These are phyloP conservation scores for Chaetomium sp. DNA, from an alignment of 2,329 filamentous ascomycete genomes.

Conservation along the genomic window DNA sequence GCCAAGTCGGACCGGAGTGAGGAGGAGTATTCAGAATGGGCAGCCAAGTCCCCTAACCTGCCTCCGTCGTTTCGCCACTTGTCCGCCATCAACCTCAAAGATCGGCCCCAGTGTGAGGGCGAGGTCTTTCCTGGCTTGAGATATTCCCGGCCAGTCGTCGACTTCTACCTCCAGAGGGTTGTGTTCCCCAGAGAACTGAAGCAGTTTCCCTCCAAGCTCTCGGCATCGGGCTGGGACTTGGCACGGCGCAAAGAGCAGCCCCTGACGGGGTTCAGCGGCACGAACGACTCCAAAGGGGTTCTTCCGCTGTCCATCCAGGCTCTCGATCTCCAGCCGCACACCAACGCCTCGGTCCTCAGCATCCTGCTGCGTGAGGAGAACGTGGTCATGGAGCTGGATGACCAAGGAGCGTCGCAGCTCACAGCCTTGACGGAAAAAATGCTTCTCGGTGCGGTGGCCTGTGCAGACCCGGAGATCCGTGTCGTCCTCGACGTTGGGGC, in stretches of 20 bases:
- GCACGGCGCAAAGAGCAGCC: slow-evolving; percentile 31
- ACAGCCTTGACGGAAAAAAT: slow-evolving; percentile 39
- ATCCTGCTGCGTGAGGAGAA: slow-evolving; percentile 49
- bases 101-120: slow-evolving; percentile 40
- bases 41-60: slow-evolving; percentile 39
- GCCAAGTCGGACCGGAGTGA: slow-evolving; percentile 50
- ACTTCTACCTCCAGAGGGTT: slow-evolving; percentile 57
- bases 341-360: slow-evolving; percentile 56
- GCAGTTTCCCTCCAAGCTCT: slow-evolving; percentile 57
- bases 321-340: slow-evolving; percentile 54
- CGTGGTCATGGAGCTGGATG: slow-evolving; percentile 40
- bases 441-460: slow-evolving; percentile 40
- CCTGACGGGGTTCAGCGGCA: slow-evolving; percentile 64
- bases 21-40: slow-evolving; percentile 48
- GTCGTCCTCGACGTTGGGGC: slow-evolving; percentile 61
- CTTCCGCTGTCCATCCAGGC: slow-evolving; percentile 58
- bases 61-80: slow-evolving; percentile 41
- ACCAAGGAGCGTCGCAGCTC: slow-evolving; percentile 27
- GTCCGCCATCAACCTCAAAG: slow-evolving; percentile 51
- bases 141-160: slow-evolving; percentile 45
- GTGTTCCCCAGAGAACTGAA: slow-evolving; percentile 61
- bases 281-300: slow-evolving; percentile 57
- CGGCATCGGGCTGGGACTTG: slow-evolving; percentile 63
- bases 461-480: slow-evolving; percentile 36
- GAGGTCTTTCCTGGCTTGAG: slow-evolving; percentile 48